These are phyloP conservation scores for Aquilaria sinensis DNA, from an alignment of 345 rosid species.

Conservation along the genomic window DNA sequence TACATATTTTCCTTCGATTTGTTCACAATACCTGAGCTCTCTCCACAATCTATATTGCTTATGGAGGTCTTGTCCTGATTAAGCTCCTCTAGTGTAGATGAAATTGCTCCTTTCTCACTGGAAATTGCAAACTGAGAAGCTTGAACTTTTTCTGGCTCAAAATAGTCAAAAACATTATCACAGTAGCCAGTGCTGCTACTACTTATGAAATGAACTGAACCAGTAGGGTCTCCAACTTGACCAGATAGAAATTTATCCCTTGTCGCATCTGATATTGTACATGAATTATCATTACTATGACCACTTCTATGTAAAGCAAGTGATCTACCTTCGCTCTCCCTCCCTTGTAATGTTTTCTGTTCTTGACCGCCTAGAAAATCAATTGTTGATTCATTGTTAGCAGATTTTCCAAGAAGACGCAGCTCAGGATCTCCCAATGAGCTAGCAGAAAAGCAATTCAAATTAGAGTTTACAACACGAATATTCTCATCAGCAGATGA, in stretches of 20 bases:
- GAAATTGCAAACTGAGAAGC: conserved; percentile 11
- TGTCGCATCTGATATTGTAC: conserved; percentile 16
- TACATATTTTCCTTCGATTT: conserved; percentile 24
- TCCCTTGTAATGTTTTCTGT: conserved; percentile 12
- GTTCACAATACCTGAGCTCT: conserved; percentile 14
- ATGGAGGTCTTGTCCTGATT: conserved; percentile 16
- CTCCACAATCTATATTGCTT: conserved; percentile 14
- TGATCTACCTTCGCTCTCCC: conserved; percentile 17
- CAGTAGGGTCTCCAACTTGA: conserved; percentile 10
- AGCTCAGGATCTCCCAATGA: conserved; percentile 11
- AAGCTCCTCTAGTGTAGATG: conserved; percentile 11
- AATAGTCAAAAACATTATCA: conserved; percentile 1
- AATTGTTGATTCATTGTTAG: conserved; percentile 15
- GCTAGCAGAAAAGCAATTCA: conserved; percentile 6
- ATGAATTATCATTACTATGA: conserved; percentile 17
- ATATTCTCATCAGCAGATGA: conserved; percentile 8
- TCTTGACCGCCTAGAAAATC: conserved; percentile 7
- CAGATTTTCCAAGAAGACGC: conserved; percentile 9
- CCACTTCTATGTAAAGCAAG: conserved; percentile 19
- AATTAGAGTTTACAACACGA: conserved; percentile 11
- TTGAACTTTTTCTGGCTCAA: conserved; percentile 12
- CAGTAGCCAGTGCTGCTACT: conserved; percentile 7
- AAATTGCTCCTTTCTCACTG: conserved; percentile 9
- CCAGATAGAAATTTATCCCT: conserved; percentile 10
- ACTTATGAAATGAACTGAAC: neutral